Evolutionary conservation across 202 grass and related monocot genomes (phyloP).

Genomic region (Schoenoplectus tabernaemontani): DNA sequence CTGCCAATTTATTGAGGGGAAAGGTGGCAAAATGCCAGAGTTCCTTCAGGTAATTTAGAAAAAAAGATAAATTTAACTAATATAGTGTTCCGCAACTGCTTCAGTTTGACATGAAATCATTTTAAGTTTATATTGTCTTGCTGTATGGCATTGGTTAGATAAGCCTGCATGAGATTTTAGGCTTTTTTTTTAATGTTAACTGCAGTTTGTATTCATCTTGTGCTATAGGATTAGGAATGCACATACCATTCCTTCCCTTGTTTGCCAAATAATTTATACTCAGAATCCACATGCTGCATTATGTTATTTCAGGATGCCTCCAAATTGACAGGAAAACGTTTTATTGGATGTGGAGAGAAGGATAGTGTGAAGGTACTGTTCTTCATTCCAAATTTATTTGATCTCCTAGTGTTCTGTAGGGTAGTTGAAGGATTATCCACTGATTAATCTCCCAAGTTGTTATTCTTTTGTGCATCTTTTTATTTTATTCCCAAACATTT

Average conservation of each 20-base stretch:
- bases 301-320: conserved; percentile 55
- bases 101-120: conserved; percentile 2
- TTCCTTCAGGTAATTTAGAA: conserved; percentile 45
- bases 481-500: not conserved
- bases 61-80: not conserved
- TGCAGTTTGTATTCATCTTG: not conserved
- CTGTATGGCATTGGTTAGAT: not conserved
- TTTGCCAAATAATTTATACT: conserved; percentile 1
- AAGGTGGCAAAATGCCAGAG: conserved; percentile 84
- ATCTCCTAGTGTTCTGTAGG: not conserved
- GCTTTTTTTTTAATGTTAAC: not conserved
- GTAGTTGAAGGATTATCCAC: conserved; percentile 1
- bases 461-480: not conserved
- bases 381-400: conserved; percentile 10
- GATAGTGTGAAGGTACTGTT: conserved; percentile 59
- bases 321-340: conserved; percentile 45
- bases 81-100: not conserved
- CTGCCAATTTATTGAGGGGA: conserved; percentile 87
- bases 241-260: not conserved
- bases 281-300: conserved; percentile 13
- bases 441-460: not conserved
- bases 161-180: not conserved
- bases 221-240: not conserved
- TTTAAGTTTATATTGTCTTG: not conserved
- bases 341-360: conserved; percentile 30